A percentile compares a stretch with the other conserved stretches of the same genome.
Conservation (phyloP, 495 filamentous ascomycete species). For the Penicillium roqueforti region DNA sequence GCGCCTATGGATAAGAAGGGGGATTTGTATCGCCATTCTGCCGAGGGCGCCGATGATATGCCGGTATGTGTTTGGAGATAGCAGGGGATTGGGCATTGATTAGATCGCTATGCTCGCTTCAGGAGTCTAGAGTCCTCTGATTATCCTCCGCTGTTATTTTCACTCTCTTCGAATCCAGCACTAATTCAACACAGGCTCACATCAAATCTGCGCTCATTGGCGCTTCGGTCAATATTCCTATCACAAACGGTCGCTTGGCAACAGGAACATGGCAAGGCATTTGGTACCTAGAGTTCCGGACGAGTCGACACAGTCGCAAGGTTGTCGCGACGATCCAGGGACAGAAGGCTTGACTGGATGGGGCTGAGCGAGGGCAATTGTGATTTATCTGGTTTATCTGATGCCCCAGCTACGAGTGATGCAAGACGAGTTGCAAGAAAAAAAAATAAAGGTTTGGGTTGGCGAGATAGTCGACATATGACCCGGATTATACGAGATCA, state of each 20-base stretch:
- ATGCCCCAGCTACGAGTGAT: neutral
- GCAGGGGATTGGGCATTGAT: neutral
- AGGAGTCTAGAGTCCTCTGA: neutral
- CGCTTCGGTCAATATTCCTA: slow-evolving; percentile 82
- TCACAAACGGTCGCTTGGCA: slow-evolving; percentile 74
- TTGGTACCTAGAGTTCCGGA: slow-evolving; percentile 92
- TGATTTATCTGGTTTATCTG: slow-evolving; percentile 16
- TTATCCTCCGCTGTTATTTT: neutral
- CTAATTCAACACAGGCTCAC: slow-evolving; percentile 58
- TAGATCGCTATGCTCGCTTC: neutral
- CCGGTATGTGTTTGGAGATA: slow-evolving; percentile 47
- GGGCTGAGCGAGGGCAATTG: slow-evolving; percentile 15
- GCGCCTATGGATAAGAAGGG: slow-evolving; percentile 73
- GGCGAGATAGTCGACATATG: slow-evolving; percentile 2
- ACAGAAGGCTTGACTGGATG: slow-evolving; percentile 61
- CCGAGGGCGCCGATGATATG: slow-evolving; percentile 91
- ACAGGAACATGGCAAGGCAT: slow-evolving; percentile 76
- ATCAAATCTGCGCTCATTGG: slow-evolving; percentile 88
- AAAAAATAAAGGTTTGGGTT: neutral
- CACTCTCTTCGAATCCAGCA: slow-evolving; percentile 6
- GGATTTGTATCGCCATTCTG: slow-evolving; percentile 76
- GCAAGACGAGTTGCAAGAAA: slow-evolving; percentile 7
- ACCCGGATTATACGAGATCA: slow-evolving; percentile 12
- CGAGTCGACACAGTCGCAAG: slow-evolving; percentile 65
- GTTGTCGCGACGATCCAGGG: slow-evolving; percentile 95